Evolutionary conservation across 2,329 filamentous ascomycete genomes (phyloP), one percentile per base, ranked within the genome.

Genomic region (Paramyrothecium sp.): DNA sequence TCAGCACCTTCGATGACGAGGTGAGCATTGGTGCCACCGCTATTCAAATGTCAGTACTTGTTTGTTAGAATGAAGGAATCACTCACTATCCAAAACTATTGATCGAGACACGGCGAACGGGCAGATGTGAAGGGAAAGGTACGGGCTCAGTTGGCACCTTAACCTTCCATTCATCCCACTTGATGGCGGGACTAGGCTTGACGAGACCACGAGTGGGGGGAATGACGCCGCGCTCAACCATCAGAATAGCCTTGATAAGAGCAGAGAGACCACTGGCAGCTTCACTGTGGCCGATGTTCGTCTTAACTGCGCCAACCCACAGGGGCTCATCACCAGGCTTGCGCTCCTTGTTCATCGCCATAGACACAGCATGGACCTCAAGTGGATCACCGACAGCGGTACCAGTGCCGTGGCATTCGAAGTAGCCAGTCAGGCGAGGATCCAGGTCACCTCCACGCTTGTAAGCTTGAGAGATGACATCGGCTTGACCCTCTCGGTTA

Each of bases 361-460:
- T 61, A 3, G 72, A 67, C 49, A 83, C 75, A 7, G 77, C 80
- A 11, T 71, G 53, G 3, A 71, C 68, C 55, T 79, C 77, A n/a
- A 71, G 63, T 0, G 73, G 72, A 55, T 79, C 76, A 0, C 77
- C 77, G 2, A 69, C 67, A 5, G 62, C 54, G 2, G 77, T 79
- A 2, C 75, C 75, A 2, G 76, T 78, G 17, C 62, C 62, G 26
- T 65, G 63, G 12, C 56, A 56, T 51, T 65, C 63, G 22, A 65
- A 49, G 33, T 61, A 61, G 10, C 58, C 59, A 5, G 62, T 66
- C 34, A 62, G 60, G 3, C 54, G 49, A 7, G 58, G 53, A 7
- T 61, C 58, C 12, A 64, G 53, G 10, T 53, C 51, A 41, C 59
- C 58, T 1, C 62, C 61, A 3, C 59, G 53, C 30, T 56, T 17